Base-by-base conservation (phyloP, 768 basidiomycete genomes). In the Kwoniella mangroviensis region DNA sequence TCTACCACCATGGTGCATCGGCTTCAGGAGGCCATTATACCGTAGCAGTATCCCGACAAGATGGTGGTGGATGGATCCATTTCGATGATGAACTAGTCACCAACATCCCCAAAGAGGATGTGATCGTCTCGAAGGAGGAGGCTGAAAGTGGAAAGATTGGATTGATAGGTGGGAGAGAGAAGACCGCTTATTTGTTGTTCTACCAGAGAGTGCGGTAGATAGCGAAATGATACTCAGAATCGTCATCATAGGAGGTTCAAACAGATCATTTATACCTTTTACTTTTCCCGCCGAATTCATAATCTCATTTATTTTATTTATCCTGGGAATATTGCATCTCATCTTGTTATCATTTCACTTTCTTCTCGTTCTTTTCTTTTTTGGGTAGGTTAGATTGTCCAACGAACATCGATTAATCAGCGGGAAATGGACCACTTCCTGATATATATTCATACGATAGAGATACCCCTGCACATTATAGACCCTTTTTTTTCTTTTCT, bases 21-120 rank as follows among this genome's bases (percentile, higher is more conserved):
- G 93, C 96, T 0, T 90, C 90, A 0, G 94, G 94, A 2, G 96
- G 96, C 0, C 96, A 98, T 83, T 98, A 98, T 84, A 98, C 95
- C 2, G 88, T 96, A 57, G 91, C 94, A 76, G 91, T 95, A 11
- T 85, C 95, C 2, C 90, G 92, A 74, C 91, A 78, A 60, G 86
- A 86, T 65, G 84, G 86, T 1, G 85, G 86, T 5, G 89, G 91
- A 67, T 98, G 96, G 96, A 86, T 97, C 70, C 89, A 95, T 60
- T 91, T 98, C 63, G 95, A 98, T 82, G 96, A 98, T 79, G 95
- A 97, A 82, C 84, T 90, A 11, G 90, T 95, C 26, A 89, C 89
- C 42, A 89, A 92, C 74, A 87, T 96, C 52, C 84, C 87, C 24
- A 78, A 71, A n/a, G 81, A 81, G 15, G 73, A 84, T 22, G 84